Evolutionary conservation across 2,329 filamentous ascomycete genomes (phyloP).

Genomic region (Cryphonectria radicalis): DNA sequence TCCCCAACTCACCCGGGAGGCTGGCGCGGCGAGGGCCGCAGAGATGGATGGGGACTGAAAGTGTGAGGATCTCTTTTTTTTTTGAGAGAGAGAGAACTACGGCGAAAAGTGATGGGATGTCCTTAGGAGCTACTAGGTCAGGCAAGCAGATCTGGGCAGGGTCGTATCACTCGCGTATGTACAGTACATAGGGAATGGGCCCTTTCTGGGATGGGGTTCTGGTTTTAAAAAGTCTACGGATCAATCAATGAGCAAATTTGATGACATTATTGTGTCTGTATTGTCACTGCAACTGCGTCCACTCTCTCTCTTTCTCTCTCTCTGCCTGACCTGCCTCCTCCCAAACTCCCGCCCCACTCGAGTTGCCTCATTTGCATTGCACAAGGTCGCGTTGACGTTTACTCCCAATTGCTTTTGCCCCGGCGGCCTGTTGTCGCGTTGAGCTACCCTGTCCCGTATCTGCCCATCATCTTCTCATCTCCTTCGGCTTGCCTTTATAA

Average conservation of each 20-base stretch:
- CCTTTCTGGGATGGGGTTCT: conserved; percentile 10
- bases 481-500: background rate
- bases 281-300: background rate
- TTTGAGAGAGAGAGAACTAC: background rate
- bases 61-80: background rate
- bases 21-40: too few relatives aligned
- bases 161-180: conserved; percentile 24
- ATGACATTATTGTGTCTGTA: background rate
- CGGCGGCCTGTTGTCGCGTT: background rate
- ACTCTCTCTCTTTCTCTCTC: background rate
- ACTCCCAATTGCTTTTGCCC: background rate
- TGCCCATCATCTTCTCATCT: background rate
- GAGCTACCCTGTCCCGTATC: background rate
- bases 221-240: conserved; percentile 23
- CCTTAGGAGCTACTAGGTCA: conserved; percentile 20
- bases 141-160: conserved; percentile 10
- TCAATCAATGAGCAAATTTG: conserved; percentile 24
- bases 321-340: background rate
- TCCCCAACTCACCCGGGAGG: background rate
- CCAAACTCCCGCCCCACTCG: background rate
- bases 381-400: background rate
- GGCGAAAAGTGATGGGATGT: conserved; percentile 4
- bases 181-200: conserved; percentile 23
- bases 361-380: background rate
- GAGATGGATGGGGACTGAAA: background rate